A percentile compares a stretch with the other conserved stretches of the same genome.
Evolutionary conservation across 352 stramenopile species (phyloP).

Genomic region (Pythium plurisporium): DNA sequence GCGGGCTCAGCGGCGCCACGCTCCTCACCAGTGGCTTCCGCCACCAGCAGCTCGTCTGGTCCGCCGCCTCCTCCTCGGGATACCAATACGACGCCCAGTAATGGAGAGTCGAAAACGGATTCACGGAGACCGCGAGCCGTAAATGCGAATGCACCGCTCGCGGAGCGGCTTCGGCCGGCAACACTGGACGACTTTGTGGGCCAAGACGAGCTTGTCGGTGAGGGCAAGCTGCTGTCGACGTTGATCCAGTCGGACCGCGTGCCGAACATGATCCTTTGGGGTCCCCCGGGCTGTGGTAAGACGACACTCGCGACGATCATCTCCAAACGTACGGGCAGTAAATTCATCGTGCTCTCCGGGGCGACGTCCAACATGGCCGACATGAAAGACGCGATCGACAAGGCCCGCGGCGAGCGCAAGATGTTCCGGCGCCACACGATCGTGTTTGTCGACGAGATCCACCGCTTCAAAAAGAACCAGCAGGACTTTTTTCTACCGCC

Average conservation of each 20-base stretch:
- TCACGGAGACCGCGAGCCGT: not conserved
- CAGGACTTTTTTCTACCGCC: slow-evolving; percentile 85
- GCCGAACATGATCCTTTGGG: slow-evolving; percentile 86
- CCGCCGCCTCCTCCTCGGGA: too few species aligned
- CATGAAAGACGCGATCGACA: slow-evolving; percentile 73
- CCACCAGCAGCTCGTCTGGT: too few species aligned
- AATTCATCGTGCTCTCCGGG: slow-evolving; percentile 70
- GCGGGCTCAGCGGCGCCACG: not conserved
- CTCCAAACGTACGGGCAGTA: slow-evolving; percentile 53
- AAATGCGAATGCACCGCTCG: slow-evolving; percentile 42
- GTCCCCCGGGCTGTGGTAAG: slow-evolving; percentile 83
- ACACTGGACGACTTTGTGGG: slow-evolving; percentile 59
- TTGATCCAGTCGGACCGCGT: slow-evolving; percentile 67
- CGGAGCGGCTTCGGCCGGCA: slow-evolving; percentile 69
- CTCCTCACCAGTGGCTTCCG: not conserved
- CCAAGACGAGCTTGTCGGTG: slow-evolving; percentile 57
- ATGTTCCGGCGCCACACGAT: slow-evolving; percentile 66
- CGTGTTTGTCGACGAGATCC: slow-evolving; percentile 87
- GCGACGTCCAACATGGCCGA: slow-evolving; percentile 66
- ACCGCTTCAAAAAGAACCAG: slow-evolving; percentile 87
- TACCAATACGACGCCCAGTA: not conserved
- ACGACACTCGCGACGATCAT: slow-evolving; percentile 82
- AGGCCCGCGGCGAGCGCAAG: slow-evolving; percentile 57
- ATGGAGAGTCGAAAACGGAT: not conserved
- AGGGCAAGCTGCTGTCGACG: slow-evolving; percentile 53